Conservation (phyloP, 2,329 filamentous ascomycete species). For the Alternaria hordeiaustralica region DNA sequence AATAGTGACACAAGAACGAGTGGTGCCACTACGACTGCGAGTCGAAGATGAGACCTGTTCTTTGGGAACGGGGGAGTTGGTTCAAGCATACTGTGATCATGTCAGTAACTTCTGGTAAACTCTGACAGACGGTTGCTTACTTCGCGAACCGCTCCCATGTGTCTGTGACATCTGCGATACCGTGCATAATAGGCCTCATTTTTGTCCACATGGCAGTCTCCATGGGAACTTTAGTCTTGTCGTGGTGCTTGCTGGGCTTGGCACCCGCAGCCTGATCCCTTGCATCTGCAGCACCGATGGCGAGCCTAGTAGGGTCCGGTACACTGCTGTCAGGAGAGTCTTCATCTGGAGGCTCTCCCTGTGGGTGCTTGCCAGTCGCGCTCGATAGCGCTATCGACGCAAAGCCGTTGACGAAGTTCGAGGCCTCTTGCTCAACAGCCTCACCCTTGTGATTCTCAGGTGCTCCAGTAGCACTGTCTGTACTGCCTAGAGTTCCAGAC, state of each 20-base stretch:
- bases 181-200: slow-evolving; percentile 75
- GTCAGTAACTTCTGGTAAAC: slow-evolving; percentile 4
- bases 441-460: slow-evolving; percentile 85
- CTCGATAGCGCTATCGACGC: slow-evolving; percentile 75
- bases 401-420: slow-evolving; percentile 78
- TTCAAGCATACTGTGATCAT: slow-evolving; percentile 48
- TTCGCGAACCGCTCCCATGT: slow-evolving; percentile 70
- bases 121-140: slow-evolving; percentile 40
- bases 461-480: slow-evolving; percentile 79
- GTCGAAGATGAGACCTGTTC: slow-evolving; percentile 52
- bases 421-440: slow-evolving; percentile 82
- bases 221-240: slow-evolving; percentile 81
- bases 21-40: slow-evolving; percentile 55
- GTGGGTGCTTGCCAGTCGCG: slow-evolving; percentile 77
- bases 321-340: slow-evolving; percentile 57
- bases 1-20: slow-evolving; percentile 53
- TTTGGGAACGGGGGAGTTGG: slow-evolving; percentile 57
- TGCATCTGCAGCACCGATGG: slow-evolving; percentile 61
- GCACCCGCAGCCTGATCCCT: slow-evolving; percentile 61
- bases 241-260: slow-evolving; percentile 60
- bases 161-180: slow-evolving; percentile 65
- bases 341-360: slow-evolving; percentile 62
- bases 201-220: slow-evolving; percentile 78
- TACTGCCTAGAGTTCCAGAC: slow-evolving; percentile 75
- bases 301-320: slow-evolving; percentile 67